These are phyloP conservation scores for Citrus mangshanensis DNA, from an alignment of 345 rosid species.

Conservation along the genomic window DNA sequence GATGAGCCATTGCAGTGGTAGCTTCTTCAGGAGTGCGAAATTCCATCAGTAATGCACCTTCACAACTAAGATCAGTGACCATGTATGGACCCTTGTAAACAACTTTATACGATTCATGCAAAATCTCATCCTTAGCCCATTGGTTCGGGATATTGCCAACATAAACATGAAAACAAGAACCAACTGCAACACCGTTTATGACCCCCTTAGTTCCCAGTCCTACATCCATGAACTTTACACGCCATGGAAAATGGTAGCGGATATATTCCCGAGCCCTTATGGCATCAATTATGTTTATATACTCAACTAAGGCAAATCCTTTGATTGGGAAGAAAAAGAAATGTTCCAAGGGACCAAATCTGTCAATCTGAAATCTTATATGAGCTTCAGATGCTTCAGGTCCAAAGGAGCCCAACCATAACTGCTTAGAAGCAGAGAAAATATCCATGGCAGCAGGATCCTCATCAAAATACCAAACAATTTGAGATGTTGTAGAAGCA, in stretches of 20 bases:
- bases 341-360: constrained; percentile 77
- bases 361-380: constrained; percentile 79
- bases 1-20: constrained; percentile 76
- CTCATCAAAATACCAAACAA: constrained; percentile 77
- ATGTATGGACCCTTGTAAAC: constrained; percentile 70
- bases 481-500: constrained; percentile 44
- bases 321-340: constrained; percentile 69
- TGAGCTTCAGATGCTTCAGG: constrained; percentile 79
- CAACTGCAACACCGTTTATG: constrained; percentile 74
- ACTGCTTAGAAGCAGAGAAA: constrained; percentile 80
- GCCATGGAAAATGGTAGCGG: constrained; percentile 77
- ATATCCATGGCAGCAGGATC: constrained; percentile 72
- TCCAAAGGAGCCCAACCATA: constrained; percentile 81
- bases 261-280: constrained; percentile 84
- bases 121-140: constrained; percentile 84
- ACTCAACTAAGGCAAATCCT: constrained; percentile 87
- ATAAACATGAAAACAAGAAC: constrained; percentile 75
- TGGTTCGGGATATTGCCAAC: constrained; percentile 75
- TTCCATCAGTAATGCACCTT: constrained; percentile 86
- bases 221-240: constrained; percentile 74
- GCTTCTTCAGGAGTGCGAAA: constrained; percentile 93
- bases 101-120: constrained; percentile 85
- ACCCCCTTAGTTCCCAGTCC: constrained; percentile 84
- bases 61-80: constrained; percentile 73
- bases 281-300: constrained; percentile 83